Evolutionary conservation across 176 grass and related monocot species (phyloP).

Genomic region (Chrysopogon serrulatus): DNA sequence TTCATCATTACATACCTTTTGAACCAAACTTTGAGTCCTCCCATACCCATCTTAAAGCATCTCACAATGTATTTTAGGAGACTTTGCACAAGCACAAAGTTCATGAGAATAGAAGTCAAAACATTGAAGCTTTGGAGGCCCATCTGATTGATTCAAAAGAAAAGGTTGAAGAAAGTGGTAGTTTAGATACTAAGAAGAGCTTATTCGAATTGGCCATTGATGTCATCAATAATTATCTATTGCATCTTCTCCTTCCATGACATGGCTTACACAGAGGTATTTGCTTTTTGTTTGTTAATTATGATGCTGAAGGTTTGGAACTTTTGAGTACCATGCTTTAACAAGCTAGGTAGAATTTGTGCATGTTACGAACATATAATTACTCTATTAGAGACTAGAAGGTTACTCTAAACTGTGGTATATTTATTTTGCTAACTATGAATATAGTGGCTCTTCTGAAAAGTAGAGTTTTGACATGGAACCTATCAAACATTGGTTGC

Average conservation of each 20-base stretch:
- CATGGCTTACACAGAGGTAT: slow-evolving; percentile 85
- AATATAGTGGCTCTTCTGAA: background rate
- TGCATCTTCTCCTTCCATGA: slow-evolving; percentile 88
- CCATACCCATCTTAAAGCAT: background rate
- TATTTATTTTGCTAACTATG: background rate
- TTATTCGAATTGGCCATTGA: slow-evolving; percentile 95
- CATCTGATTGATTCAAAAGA: slow-evolving; percentile 37
- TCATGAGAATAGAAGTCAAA: slow-evolving; percentile 6
- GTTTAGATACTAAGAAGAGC: slow-evolving; percentile 37
- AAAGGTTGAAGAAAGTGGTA: slow-evolving; percentile 32
- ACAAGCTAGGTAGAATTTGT: background rate
- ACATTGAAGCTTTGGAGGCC: slow-evolving; percentile 60
- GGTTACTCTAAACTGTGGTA: background rate
- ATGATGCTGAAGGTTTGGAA: background rate
- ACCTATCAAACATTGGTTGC: background rate
- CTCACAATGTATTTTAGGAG: slow-evolving; percentile 45
- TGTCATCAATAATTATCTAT: slow-evolving; percentile 90
- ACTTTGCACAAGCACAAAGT: slow-evolving; percentile 77
- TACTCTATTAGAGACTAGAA: background rate
- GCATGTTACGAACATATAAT: background rate
- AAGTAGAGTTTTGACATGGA: background rate
- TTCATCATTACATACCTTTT: background rate
- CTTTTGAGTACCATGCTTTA: background rate
- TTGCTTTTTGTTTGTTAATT: background rate
- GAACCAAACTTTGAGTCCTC: background rate